Base-by-base conservation (phyloP, 805 yeast genomes). In the Spathaspora boniae region DNA sequence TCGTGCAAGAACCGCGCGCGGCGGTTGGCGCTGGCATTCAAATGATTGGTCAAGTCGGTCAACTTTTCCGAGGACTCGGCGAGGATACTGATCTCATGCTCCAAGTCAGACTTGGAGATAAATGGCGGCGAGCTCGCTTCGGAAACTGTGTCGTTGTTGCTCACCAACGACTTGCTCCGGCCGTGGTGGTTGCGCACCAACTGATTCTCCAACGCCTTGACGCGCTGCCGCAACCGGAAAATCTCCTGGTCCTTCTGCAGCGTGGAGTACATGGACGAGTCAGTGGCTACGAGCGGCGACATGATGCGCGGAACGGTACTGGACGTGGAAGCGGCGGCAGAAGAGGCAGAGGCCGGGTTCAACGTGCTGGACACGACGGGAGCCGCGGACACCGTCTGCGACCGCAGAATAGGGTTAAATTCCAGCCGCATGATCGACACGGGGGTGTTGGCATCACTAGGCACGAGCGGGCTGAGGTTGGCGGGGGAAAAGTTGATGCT, bases 21-120 rank as follows among this genome's bases (percentile, higher is more conserved):
- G 38, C 53, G 54, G 34, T 70, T 73, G 15, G 80, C 70, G 4
- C 60, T 58, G 8, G 54, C 53, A n/a, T 75, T 69, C 28, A 78
- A 60, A 8, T 62, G 60, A 31, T 66, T 61, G 36, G 81, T 70
- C 17, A 72, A 55, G 8, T 62, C 65, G 18, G 69, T 58, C 31
- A 78, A 50, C 20, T 51, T 49, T 6, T 58, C 45, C 12, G 60
- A 56, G 21, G 62, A 50, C 19, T 56, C 59, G 44, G 51, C 60
- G 30, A 67, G 59, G 33, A 45, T 59, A 37, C 38, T 60, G 45
- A 63, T 56, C 49, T 60, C 83, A 36, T 47, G 62, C 45, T 57
- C 72, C 48, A 62, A 60, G 48, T 57, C 75, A 41, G 42, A 45
- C 37, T 61, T 60, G 33, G 56, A 46, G 28, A 60, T 44, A 42